A percentile compares a stretch with the other conserved stretches of the same genome.
Evolutionary conservation across 352 stramenopile genomes (phyloP).

Genomic region (Globisporangium splendens): DNA sequence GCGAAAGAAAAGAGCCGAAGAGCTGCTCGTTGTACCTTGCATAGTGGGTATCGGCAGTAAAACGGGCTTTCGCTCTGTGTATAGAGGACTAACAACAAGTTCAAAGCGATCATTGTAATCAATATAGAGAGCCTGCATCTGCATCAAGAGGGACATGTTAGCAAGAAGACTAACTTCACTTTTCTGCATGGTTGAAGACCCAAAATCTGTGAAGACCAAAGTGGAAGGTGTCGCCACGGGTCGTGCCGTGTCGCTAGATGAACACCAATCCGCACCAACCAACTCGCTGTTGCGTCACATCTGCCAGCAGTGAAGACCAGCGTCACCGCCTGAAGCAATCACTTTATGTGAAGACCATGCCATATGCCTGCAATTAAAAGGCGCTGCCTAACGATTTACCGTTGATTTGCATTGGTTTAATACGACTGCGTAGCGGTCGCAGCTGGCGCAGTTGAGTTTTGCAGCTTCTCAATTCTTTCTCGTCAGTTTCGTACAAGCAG

Average conservation of each 20-base stretch:
- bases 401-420: too few relatives aligned
- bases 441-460: too few relatives aligned
- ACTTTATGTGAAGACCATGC: not conserved
- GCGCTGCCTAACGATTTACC: too few relatives aligned
- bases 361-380: too few relatives aligned
- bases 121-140: not conserved
- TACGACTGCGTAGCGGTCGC: too few relatives aligned
- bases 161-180: not conserved
- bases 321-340: not conserved
- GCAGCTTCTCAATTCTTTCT: too few relatives aligned
- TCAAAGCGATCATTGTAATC: too few relatives aligned
- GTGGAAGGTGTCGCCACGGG: not conserved
- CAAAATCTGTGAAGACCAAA: slow-evolving; percentile 3
- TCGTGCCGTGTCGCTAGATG: not conserved
- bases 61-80: too few relatives aligned
- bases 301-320: too few relatives aligned
- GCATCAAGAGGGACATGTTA: not conserved
- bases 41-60: not conserved
- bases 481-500: too few relatives aligned
- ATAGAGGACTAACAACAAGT: too few relatives aligned
- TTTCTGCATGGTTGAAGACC: slow-evolving; percentile 4
- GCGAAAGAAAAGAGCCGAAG: not conserved
- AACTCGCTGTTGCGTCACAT: not conserved
- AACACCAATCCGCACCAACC: not conserved
- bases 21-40: not conserved